These are phyloP conservation scores for Neocatenulostroma microsporum DNA, from an alignment of 2,329 filamentous ascomycete species.

Conservation along the genomic window DNA sequence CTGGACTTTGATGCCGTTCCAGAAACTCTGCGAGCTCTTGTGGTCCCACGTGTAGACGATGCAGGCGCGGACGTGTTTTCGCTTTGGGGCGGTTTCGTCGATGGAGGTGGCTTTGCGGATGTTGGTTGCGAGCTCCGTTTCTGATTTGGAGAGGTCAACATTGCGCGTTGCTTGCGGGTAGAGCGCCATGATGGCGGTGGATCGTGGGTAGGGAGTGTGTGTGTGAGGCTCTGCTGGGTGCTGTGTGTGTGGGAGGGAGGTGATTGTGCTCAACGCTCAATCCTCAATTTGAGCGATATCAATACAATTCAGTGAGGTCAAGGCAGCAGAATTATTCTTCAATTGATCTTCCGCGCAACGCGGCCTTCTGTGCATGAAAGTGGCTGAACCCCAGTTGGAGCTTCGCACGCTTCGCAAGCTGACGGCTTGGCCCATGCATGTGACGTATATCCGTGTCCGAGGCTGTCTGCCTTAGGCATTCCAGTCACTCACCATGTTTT, in stretches of 20 bases:
- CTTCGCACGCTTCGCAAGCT: slow-evolving; percentile 4
- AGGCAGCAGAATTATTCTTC: no score
- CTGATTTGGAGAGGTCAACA: slow-evolving; percentile 58
- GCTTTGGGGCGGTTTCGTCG: slow-evolving; percentile 60
- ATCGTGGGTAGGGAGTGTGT: no score
- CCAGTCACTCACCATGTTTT: no score
- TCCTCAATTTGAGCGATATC: no score
- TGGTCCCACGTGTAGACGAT: slow-evolving; percentile 99
- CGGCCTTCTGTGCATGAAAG: slow-evolving; percentile 5
- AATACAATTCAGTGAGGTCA: no score
- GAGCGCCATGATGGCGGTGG: slow-evolving; percentile 20
- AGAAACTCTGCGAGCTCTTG: slow-evolving; percentile 89
- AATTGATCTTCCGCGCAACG: slow-evolving; percentile 2
- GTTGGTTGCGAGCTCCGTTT: slow-evolving; percentile 57
- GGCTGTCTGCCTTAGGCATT: no score
- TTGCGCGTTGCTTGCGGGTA: slow-evolving; percentile 43
- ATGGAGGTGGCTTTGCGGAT: slow-evolving; percentile 55
- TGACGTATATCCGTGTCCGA: no score
- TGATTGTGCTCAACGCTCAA: no score
- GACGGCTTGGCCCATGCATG: no score
- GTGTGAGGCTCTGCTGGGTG: no score
- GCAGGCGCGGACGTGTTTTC: slow-evolving; percentile 95
- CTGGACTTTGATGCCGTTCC: slow-evolving; percentile 99
- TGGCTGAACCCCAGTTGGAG: neutral
- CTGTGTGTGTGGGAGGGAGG: no score